Evolutionary conservation across 495 filamentous ascomycete genomes (phyloP).

Genomic region (Aspergillus funiculosus): DNA sequence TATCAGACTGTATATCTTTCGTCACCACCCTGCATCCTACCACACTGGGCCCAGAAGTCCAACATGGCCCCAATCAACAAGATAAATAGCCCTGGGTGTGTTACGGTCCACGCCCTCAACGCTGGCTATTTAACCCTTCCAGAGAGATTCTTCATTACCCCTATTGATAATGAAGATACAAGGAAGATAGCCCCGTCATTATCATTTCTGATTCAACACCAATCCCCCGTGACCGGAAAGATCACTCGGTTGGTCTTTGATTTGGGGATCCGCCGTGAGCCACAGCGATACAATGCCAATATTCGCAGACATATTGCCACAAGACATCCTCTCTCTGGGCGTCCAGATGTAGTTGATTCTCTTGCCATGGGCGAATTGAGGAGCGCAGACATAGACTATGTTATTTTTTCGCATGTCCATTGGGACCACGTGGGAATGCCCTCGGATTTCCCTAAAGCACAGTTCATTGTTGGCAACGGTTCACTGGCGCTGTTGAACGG

Average conservation of each 20-base stretch:
- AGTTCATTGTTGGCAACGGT: conserved; percentile 36
- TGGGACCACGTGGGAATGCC: conserved; percentile 43
- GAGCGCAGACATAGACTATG: conserved; percentile 34
- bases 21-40: no score
- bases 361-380: conserved; percentile 24
- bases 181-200: conserved; percentile 27
- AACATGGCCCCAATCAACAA: no score
- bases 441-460: conserved; percentile 28
- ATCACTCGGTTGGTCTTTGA: conserved; percentile 37
- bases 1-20: no score
- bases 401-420: conserved; percentile 39
- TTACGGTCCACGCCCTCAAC: no score
- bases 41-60: no score
- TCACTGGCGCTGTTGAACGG: conserved; percentile 26
- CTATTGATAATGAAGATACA: conserved; percentile 13
- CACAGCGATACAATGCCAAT: conserved; percentile 25
- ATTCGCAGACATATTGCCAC: conserved; percentile 32
- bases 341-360: conserved; percentile 32
- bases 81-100: no score
- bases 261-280: conserved; percentile 31
- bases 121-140: conserved; percentile 35
- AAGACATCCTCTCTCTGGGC: conserved; percentile 27
- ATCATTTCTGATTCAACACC: conserved; percentile 36
- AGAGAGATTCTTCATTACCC: conserved; percentile 35
- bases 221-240: conserved; percentile 2